Evolutionary conservation across 2,329 filamentous ascomycete genomes (phyloP), one percentile per base, ranked within the genome.

Genomic region (Pseudopithomyces chartarum): DNA sequence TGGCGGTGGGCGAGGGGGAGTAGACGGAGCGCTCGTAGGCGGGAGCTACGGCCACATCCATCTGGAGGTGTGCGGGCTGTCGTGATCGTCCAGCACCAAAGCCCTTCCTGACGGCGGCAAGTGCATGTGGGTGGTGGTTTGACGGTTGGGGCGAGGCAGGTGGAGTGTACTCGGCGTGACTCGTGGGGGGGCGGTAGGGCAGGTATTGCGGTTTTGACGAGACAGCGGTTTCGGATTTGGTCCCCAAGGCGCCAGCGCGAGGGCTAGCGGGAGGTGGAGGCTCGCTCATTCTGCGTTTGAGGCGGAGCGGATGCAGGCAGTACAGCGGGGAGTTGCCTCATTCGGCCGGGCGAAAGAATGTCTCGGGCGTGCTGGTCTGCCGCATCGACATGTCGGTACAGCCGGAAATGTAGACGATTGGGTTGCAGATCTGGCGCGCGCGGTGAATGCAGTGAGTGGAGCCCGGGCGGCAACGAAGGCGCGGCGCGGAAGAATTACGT

Each of bases 131-230:
- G 38, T 63, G 62, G 38, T 63, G 12, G 26, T 22, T 62, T 12
- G 39, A 62, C 11, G 60, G 62, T 42, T 63, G 64, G 1, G 72
- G 72, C 6, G 72, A 75, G 38, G 72, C 65, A 1, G 72, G 72
- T 20, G 72, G 72, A 11, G 72, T 75, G 63, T 63, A 73, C n/a
- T 74, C 66, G 59, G 58, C 58, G 49, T 56, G 42, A 29, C 26
- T 29, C 26, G 26, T 29, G 13, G 63, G 54, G 7, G 66, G 63
- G 13, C 61, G 62, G 58, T 70, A 73, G 54, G 67, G 51, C 8
- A 66, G 32, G 56, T 69, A 67, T 15, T 64, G 63, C 4, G 60
- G 60, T 51, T 56, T 60, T 15, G 62, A 36, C n/a, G 62, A 36
- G 13, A 57, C 56, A 26, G 57, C 54, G 13, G 63, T 47, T 22